Evolutionary conservation across 805 yeast genomes (phyloP).

Genomic region (Lipomyces sp.): DNA sequence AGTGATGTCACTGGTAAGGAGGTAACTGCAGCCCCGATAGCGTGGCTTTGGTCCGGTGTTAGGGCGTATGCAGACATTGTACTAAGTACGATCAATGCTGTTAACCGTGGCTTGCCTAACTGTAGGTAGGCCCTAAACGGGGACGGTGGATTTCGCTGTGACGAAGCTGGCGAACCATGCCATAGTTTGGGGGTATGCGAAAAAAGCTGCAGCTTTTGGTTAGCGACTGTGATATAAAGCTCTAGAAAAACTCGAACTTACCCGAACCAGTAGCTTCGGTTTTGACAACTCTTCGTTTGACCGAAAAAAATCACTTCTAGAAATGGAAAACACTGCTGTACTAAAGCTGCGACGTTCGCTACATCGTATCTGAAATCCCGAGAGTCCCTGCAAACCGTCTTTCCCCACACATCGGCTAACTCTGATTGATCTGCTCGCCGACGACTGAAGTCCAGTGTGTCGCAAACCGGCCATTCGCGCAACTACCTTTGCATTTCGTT

Average conservation of each 20-base stretch:
- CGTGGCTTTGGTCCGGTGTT: slow-evolving; percentile 69
- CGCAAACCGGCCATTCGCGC: neutral
- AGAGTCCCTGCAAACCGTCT: neutral
- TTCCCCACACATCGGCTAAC: neutral
- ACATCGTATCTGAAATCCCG: neutral
- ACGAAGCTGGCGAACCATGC: slow-evolving; percentile 10
- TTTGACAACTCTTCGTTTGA: slow-evolving; percentile 18
- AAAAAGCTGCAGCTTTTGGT: neutral
- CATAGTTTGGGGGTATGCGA: slow-evolving; percentile 21
- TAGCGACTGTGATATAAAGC: neutral
- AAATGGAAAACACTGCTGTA: neutral
- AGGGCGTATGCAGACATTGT: slow-evolving; percentile 93
- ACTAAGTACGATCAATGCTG: slow-evolving; percentile 84
- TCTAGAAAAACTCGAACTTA: neutral
- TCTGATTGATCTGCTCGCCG: neutral
- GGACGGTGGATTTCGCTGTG: slow-evolving; percentile 19
- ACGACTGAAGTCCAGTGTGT: neutral
- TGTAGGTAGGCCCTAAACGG: slow-evolving; percentile 57
- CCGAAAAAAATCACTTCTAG: slow-evolving; percentile 15
- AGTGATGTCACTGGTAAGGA: slow-evolving; percentile 48
- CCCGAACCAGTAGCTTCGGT: neutral
- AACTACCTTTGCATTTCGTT: neutral
- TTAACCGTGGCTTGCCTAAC: slow-evolving; percentile 87
- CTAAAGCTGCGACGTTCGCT: neutral
- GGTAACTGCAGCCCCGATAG: slow-evolving; percentile 11